Base-by-base conservation (phyloP, 2,329 filamentous ascomycete genomes). In the Alternaria burnsii region DNA sequence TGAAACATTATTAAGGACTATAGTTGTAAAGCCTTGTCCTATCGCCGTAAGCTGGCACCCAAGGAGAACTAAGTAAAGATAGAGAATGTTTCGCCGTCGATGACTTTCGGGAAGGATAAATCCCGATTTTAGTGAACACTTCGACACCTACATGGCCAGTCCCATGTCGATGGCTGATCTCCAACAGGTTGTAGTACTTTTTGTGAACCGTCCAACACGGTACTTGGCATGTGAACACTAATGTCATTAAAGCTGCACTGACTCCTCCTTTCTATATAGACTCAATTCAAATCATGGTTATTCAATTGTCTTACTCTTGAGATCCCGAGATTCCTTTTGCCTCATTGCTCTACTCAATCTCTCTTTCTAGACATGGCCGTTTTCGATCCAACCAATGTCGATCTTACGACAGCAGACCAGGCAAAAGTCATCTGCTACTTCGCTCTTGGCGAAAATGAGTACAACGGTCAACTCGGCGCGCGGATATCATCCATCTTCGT, bases 401-500 rank as follows among this genome's bases (percentile, higher is more conserved):
- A 58, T 18, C 50, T 58, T 18, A 58, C 50, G 5, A 48, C 55
- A n/a, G 42, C 26, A 9, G 10, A 52, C 14, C 48, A 38, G 43
- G 30, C 48, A n/a, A 9, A 32, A 8, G 42, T 46, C 34, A 40
- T 54, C 26, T 58, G 55, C 26, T 58, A 54, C 50, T 42, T 46
- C 30, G 9, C 50, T 16, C n/a, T 58, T 2, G 18, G 26, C 24
- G 20, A 16, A 42, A 58, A 47, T 8, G 50, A 58, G 38, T 34
- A 54, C 34, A 47, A 48, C 16, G 51, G 42, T 5, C 34, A 54
- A 3, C 42, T 58, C 10, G 12, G 20, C 7, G 41, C 42, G 6
- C 18, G 50, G 1, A 55, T 55, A 14, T 58, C 55, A 2, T 54
- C 55, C 34, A 55, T 58, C 20, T 58, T 58, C 34, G 55, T 58